These are phyloP conservation scores for Brasilioporus rufonigricans DNA, from an alignment of 768 basidiomycete species.

Conservation along the genomic window DNA sequence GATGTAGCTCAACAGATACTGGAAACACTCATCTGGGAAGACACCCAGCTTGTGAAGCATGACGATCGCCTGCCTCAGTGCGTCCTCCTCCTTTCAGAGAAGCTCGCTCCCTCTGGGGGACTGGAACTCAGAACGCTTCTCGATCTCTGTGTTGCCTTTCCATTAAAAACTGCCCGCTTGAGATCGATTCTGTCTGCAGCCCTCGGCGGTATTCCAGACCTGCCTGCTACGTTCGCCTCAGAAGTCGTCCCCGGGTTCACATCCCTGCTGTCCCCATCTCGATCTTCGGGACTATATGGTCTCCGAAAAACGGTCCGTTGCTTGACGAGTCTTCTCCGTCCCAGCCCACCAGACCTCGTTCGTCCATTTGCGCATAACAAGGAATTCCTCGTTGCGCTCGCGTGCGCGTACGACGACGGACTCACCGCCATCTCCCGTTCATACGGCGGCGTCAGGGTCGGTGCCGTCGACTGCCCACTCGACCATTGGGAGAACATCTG, in stretches of 20 bases:
- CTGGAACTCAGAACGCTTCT: conserved; percentile 56
- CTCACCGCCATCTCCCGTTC: conserved; percentile 53
- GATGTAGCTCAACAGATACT: conserved; percentile 54
- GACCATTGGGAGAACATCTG: conserved; percentile 73
- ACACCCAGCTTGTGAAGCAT: conserved; percentile 25
- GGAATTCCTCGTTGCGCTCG: conserved; percentile 54
- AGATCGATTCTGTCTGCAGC: conserved; percentile 44
- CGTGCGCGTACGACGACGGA: conserved; percentile 57
- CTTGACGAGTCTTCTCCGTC: conserved; percentile 51
- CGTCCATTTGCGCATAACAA: conserved; percentile 52
- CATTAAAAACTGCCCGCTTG: conserved; percentile 42
- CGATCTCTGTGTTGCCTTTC: conserved; percentile 61
- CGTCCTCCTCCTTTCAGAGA: conserved; percentile 56
- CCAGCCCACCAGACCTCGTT: conserved; percentile 46
- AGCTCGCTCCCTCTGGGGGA: conserved; percentile 40
- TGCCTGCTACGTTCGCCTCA: conserved; percentile 34
- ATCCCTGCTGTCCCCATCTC: conserved; percentile 41
- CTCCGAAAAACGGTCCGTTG: conserved; percentile 63
- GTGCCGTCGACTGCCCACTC: conserved; percentile 29
- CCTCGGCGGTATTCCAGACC: conserved; percentile 31
- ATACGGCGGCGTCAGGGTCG: conserved; percentile 52
- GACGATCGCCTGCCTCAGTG: conserved; percentile 48
- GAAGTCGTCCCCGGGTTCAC: conserved; percentile 61
- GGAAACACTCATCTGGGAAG: conserved; percentile 59
- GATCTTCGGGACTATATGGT: conserved; percentile 53